Evolutionary conservation across 2,329 filamentous ascomycete species (phyloP).

Genomic region (Nannizzia gypsea): DNA sequence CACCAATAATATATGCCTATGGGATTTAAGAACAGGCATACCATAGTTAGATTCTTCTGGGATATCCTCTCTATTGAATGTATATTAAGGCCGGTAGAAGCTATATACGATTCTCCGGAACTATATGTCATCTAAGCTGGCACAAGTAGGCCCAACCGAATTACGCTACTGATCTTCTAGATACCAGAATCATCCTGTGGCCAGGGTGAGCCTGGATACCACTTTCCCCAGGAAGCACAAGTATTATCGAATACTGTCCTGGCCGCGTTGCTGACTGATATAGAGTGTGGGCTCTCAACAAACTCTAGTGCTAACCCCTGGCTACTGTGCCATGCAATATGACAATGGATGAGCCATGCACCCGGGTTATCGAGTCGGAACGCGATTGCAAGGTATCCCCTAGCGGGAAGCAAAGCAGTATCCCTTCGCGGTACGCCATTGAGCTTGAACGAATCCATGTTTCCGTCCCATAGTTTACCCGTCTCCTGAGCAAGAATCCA

Average conservation of each 20-base stretch:
- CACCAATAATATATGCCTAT: too few species aligned
- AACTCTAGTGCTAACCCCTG: conserved; percentile 49
- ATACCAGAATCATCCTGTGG: background rate
- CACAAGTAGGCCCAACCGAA: background rate
- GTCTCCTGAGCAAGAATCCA: conserved; percentile 45
- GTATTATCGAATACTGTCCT: background rate
- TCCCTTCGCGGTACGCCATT: conserved; percentile 36
- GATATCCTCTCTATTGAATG: too few species aligned
- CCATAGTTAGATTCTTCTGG: too few species aligned
- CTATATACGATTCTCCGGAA: too few species aligned
- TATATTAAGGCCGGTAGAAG: too few species aligned
- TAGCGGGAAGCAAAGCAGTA: conserved; percentile 33
- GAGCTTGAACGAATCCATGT: conserved; percentile 14
- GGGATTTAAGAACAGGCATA: too few species aligned
- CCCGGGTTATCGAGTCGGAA: conserved; percentile 40
- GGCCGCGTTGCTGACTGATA: background rate
- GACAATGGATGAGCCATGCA: background rate
- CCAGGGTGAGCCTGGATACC: background rate
- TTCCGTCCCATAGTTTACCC: background rate
- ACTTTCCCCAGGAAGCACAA: background rate
- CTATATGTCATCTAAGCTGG: background rate
- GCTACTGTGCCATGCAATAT: conserved; percentile 39
- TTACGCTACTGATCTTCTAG: background rate
- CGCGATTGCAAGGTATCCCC: conserved; percentile 38
- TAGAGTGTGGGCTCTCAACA: conserved; percentile 26